Evolutionary conservation across 306 rosid genomes (phyloP).

Genomic region (Citrullus mucosospermus): DNA sequence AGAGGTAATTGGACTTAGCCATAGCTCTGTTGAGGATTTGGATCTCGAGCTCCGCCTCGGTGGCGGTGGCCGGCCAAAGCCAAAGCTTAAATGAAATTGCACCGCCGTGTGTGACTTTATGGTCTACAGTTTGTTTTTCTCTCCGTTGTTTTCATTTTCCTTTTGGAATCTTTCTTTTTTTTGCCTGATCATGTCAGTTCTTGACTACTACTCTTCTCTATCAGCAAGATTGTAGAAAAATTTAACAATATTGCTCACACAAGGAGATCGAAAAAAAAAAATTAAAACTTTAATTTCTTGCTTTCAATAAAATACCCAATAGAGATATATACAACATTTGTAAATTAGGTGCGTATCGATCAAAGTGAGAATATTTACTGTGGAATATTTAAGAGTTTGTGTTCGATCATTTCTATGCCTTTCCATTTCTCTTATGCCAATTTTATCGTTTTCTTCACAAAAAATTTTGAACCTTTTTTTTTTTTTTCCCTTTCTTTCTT

Average conservation of each 20-base stretch:
- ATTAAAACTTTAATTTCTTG: not conserved
- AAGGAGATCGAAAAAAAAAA: not conserved
- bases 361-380: constrained; percentile 4
- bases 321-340: not conserved
- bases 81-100: constrained; percentile 14
- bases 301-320: not conserved
- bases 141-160: not conserved
- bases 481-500: not conserved
- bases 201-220: not conserved
- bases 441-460: not conserved
- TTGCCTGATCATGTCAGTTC: not conserved
- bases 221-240: not conserved
- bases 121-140: not conserved
- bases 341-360: not conserved
- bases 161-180: not conserved
- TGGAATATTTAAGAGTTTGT: constrained; percentile 10
- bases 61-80: constrained; percentile 20
- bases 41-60: constrained; percentile 51
- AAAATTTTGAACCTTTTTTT: not conserved
- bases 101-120: not conserved
- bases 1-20: constrained; percentile 18
- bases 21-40: constrained; percentile 30
- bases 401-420: not conserved
- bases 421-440: not conserved
- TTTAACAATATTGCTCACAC: not conserved